Conservation (phyloP, 2,329 filamentous ascomycete genomes). For the Reticulascus tulasneorum region DNA sequence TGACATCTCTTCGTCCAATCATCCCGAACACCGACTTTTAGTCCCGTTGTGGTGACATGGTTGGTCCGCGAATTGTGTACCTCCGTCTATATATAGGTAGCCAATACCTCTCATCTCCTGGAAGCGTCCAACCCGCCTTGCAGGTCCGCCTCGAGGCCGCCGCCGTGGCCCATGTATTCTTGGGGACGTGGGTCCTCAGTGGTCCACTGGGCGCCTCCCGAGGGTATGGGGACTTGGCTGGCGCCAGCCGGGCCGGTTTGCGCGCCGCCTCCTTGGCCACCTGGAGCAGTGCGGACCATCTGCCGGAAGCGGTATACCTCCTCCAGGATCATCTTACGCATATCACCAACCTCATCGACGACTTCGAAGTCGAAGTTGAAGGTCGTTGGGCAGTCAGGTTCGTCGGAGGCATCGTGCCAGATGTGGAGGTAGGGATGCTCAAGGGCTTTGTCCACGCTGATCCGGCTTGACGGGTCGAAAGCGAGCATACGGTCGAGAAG, state of each 20-base stretch:
- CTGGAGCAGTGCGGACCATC: constrained; percentile 49
- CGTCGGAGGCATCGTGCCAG: constrained; percentile 97
- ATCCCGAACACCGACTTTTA: constrained; percentile 5
- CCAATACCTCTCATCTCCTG: constrained; percentile 20
- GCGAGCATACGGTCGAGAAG: constrained; percentile 96
- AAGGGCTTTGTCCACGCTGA: constrained; percentile 90
- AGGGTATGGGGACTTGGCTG: constrained; percentile 49
- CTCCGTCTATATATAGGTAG: no score
- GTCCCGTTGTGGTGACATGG: no score
- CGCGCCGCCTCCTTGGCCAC: constrained; percentile 23
- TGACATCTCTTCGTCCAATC: no score
- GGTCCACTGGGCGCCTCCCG: constrained; percentile 50
- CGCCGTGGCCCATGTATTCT: constrained; percentile 47
- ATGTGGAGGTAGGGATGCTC: constrained; percentile 96
- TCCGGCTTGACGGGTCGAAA: constrained; percentile 90
- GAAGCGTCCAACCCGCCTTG: constrained; percentile 54
- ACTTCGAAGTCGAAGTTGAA: constrained; percentile 99
- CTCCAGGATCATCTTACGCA: constrained; percentile 96
- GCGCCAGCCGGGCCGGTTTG: constrained; percentile 30
- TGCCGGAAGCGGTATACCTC: constrained; percentile 86
- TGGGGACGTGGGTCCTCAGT: constrained; percentile 58
- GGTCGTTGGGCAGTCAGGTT: constrained; percentile 86
- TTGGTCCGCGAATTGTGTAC: no score
- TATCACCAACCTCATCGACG: constrained; percentile 89
- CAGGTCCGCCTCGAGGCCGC: constrained; percentile 56